Conservation (phyloP, 352 stramenopile species). For the Pythium phragmiticola region DNA sequence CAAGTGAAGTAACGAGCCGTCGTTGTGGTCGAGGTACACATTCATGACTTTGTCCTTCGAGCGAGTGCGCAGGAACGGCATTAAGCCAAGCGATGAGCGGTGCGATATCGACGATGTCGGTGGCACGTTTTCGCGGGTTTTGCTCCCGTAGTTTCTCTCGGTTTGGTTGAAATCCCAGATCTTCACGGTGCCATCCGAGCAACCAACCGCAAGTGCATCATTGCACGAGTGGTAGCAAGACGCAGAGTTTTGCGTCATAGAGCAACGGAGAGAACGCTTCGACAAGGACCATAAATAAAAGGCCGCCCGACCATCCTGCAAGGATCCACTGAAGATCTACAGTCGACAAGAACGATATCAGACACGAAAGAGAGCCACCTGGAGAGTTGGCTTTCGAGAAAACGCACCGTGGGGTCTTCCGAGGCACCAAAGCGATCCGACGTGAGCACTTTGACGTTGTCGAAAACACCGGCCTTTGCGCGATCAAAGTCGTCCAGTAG, state of each 20-base stretch:
- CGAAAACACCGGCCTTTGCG: conserved; percentile 53
- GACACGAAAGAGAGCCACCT: neutral
- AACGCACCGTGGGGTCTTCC: conserved; percentile 57
- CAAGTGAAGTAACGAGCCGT: conserved; percentile 76
- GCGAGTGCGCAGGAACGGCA: conserved; percentile 81
- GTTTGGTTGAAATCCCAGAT: conserved; percentile 79
- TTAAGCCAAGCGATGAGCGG: conserved; percentile 73
- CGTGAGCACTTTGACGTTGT: conserved; percentile 61
- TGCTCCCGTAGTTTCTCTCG: conserved; percentile 48
- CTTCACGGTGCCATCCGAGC: conserved; percentile 72
- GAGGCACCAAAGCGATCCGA: conserved; percentile 59
- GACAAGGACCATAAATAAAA: conserved; percentile 89
- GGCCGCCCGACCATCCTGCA: conserved; percentile 67
- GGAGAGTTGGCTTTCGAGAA: neutral
- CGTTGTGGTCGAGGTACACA: conserved; percentile 79
- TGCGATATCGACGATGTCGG: conserved; percentile 76
- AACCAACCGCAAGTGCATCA: conserved; percentile 76
- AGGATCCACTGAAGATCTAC: conserved; percentile 64
- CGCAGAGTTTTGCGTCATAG: conserved; percentile 64
- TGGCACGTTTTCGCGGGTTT: conserved; percentile 44
- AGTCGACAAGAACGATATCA: neutral
- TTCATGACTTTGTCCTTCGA: conserved; percentile 78
- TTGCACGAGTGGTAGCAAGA: conserved; percentile 82
- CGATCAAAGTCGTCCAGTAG: conserved; percentile 52
- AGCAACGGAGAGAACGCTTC: conserved; percentile 56